Base-by-base conservation (phyloP, 805 yeast genomes). In the Schwanniomyces sp. region DNA sequence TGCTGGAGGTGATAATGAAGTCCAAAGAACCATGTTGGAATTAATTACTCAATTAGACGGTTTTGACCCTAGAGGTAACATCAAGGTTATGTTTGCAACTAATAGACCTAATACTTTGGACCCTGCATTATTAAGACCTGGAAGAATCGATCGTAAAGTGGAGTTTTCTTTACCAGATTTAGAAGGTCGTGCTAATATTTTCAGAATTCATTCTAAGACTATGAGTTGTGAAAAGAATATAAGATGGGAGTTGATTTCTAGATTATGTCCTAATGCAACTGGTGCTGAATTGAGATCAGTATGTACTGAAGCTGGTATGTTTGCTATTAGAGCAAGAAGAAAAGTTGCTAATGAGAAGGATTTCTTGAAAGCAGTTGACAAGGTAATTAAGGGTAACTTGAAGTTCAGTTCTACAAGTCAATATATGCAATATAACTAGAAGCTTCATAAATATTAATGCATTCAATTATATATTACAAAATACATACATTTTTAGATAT, bases 281-380 rank as follows among this genome's bases (percentile, higher is more conserved):
- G 99, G 99, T 69, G 99, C 99, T 3, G 99, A 94, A 74, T 78
- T 94, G 59, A 85, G 99, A 66, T 92, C 98, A 6, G 99, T 94
- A 14, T 94, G 99, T 70, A 94, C 99, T 1, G 99, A 94, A 70
- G 99, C 99, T 3, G 99, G 99, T 61, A 94, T 94, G 99, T 94
- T 91, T 77, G 99, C 99, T 40, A 94, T 94, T 47, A 84, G 99
- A 61, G 97, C 98, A 16, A 84, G 99, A 71, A 82, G 99, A 75
- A 94, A 94, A 76, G 97, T 94, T 38, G 98, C 99, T 34, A 86
- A 96, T 25, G 99, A 94, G 68, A 94, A 94, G 78, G 99, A 94
- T 69, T 94, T 94, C 79, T 76, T 94, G 61, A 91, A 92, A 58
- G 96, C 99, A 29, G 99, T 94, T 40, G 99, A 94, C 61, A 94